Evolutionary conservation across 257 asterid species (phyloP), one percentile per base, ranked within the genome.

Genomic region (Nicotiana otophora): DNA sequence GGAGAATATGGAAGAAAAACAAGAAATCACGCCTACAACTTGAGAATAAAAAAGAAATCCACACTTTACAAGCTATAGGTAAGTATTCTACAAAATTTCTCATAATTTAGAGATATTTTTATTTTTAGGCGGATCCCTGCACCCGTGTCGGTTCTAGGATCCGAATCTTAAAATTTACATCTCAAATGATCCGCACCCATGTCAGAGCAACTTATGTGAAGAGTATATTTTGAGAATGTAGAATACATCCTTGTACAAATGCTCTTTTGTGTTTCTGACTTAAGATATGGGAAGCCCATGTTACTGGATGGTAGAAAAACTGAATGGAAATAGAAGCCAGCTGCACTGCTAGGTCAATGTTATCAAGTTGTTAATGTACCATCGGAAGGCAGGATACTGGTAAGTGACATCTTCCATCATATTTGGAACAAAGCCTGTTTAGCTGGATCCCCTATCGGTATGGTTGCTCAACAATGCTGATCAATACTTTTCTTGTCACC

Each of bases 391-490:
- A 46, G 78, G 12, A 72, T 46, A 72, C 36, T 46, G 78, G 7
- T 72, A 46, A 15, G 23, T 1, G 12, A 31, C 26, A n/a, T 72
- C 7, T 46, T 72, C 78, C 60, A 12, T 54, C 23, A 6, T 46
- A 20, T 42, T 46, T 72, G 60, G 36, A 72, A 16, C 60, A 20
- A 20, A 72, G 36, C 48, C 34, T 46, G 31, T 69, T 72, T 64
- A 19, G 20, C 80, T 42, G 66, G 11, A 51, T 72, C 67, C 66
- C 67, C 66, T 67, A 83, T 81, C 72, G 77, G 79, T 82, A 57
- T 70, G 62, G 30, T 48, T 69, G 42, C 80, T 82, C 53, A 55
- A 72, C 15, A 42, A 12, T 42, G 78, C 78, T 12, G 36, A 42
- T 70, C 10, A 7, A 72, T 39, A 42, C 14, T 72, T 46, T 81